A percentile compares a stretch with the other conserved stretches of the same genome.
These are phyloP conservation scores for Citrus unshiu DNA, from an alignment of 345 rosid species.

Conservation along the genomic window DNA sequence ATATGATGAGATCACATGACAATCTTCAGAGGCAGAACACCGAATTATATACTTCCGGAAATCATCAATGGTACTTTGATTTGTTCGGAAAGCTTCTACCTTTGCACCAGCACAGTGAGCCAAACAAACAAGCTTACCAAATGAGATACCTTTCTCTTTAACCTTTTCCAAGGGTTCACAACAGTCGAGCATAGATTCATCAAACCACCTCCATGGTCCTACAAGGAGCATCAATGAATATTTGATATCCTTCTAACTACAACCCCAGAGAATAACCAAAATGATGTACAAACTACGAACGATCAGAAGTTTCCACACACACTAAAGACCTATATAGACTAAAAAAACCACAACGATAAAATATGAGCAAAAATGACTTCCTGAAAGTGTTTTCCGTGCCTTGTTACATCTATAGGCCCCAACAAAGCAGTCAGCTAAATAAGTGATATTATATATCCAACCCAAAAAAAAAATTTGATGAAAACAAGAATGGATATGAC, in stretches of 20 bases:
- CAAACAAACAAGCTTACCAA: constrained; percentile 87
- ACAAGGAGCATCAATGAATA: constrained; percentile 16
- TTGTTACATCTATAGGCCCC: background rate
- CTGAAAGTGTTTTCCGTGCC: background rate
- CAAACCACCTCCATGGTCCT: constrained; percentile 99
- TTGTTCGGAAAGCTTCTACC: constrained; percentile 80
- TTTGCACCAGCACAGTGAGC: constrained; percentile 93
- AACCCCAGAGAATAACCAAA: constrained; percentile 1
- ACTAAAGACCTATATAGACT: background rate
- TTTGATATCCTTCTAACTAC: background rate
- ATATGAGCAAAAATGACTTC: background rate
- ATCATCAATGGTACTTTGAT: constrained; percentile 68
- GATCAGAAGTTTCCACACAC: background rate
- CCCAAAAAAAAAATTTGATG: background rate
- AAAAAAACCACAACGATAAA: background rate
- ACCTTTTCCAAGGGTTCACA: constrained; percentile 88
- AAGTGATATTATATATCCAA: background rate
- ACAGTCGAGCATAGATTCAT: constrained; percentile 92
- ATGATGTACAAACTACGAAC: background rate
- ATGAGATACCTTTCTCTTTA: constrained; percentile 75
- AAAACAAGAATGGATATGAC: background rate
- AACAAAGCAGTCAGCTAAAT: background rate
- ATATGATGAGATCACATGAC: constrained; percentile 80
- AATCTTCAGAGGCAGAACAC: constrained; percentile 70
- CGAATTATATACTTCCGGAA: constrained; percentile 58